phyloP scores from a whole-genome alignment of 306 rosid species.

The Lagenaria siceraria region DNA sequence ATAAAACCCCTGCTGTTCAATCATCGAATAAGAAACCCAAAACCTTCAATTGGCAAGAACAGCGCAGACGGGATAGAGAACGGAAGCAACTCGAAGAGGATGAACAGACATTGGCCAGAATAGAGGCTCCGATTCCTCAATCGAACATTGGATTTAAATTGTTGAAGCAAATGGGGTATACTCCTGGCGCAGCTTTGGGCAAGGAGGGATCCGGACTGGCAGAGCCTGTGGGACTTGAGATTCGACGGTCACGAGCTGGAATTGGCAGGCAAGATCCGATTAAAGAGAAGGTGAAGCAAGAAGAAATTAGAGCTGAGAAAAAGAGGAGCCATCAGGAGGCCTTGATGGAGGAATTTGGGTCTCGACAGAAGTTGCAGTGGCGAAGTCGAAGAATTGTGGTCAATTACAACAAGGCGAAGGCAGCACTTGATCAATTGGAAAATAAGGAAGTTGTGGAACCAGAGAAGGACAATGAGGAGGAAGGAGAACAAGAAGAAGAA shows the following conservation, averaged over 20 bases:
- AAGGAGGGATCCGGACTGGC: constrained; percentile 65
- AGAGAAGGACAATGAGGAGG: constrained; percentile 53
- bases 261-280: constrained; percentile 54
- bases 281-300: constrained; percentile 66
- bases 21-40: constrained; percentile 42
- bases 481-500: constrained; percentile 29
- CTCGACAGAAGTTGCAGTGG: constrained; percentile 79
- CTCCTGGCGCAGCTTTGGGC: constrained; percentile 72
- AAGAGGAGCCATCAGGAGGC: constrained; percentile 47
- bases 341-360: constrained; percentile 68
- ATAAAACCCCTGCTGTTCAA: constrained; percentile 15
- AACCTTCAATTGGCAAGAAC: constrained; percentile 62
- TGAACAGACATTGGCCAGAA: constrained; percentile 61
- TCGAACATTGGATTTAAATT: constrained; percentile 83
- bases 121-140: constrained; percentile 79
- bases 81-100: constrained; percentile 67
- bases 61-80: constrained; percentile 51
- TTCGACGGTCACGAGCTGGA: constrained; percentile 88
- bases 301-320: constrained; percentile 20
- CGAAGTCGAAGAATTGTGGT: constrained; percentile 38
- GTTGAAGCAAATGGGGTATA: constrained; percentile 84
- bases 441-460: constrained; percentile 56
- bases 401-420: constrained; percentile 67
- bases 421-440: constrained; percentile 78
- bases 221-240: constrained; percentile 67